phyloP scores from a whole-genome alignment of 2,329 filamentous ascomycete species.

The Reticulascus tulasneorum region DNA sequence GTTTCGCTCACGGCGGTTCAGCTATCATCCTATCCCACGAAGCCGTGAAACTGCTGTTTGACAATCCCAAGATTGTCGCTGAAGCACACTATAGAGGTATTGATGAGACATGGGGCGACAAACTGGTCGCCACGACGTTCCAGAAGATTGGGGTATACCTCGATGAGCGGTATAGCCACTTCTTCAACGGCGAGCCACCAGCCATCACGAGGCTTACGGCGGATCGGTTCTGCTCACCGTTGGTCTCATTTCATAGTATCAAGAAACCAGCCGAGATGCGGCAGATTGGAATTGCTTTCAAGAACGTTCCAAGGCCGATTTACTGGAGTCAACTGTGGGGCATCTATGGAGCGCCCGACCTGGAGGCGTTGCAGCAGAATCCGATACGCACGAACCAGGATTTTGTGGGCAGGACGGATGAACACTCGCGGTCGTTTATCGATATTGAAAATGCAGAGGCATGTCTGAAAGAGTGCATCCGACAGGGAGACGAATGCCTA shows the following conservation, averaged over 20 bases:
- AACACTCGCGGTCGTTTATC: slow-evolving; percentile 32
- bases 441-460: slow-evolving; percentile 34
- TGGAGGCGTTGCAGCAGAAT: slow-evolving; percentile 31
- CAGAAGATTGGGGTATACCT: slow-evolving; percentile 52
- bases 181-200: slow-evolving; percentile 54
- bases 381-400: slow-evolving; percentile 38
- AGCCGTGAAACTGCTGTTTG: slow-evolving; percentile 43
- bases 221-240: slow-evolving; percentile 50
- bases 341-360: slow-evolving; percentile 39
- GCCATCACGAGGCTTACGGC: slow-evolving; percentile 42
- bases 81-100: slow-evolving; percentile 44
- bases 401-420: slow-evolving; percentile 47
- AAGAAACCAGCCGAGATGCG: slow-evolving; percentile 41
- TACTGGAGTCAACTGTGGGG: slow-evolving; percentile 49
- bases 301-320: slow-evolving; percentile 32
- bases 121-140: slow-evolving; percentile 48
- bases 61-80: slow-evolving; percentile 36
- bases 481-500: slow-evolving; percentile 36
- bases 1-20: slow-evolving; percentile 56
- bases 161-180: slow-evolving; percentile 48
- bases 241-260: slow-evolving; percentile 51
- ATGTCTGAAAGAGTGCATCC: slow-evolving; percentile 40
- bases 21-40: slow-evolving; percentile 48
- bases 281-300: slow-evolving; percentile 37
- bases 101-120: slow-evolving; percentile 50